phyloP scores from a whole-genome alignment of 2,329 filamentous ascomycete species.

The Penicillium glabrum region DNA sequence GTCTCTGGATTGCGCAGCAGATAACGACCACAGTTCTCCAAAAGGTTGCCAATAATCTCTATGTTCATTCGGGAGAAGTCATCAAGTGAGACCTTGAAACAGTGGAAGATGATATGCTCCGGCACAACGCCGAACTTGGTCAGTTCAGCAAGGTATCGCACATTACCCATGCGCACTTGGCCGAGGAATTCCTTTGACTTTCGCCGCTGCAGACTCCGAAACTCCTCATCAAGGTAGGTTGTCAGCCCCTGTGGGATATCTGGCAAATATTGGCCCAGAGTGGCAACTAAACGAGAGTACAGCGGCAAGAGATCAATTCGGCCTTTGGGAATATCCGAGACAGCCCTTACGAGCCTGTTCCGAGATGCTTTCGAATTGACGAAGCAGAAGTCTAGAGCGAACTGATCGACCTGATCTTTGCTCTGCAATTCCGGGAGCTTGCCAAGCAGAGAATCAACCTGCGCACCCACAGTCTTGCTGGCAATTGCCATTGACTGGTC shows the following conservation, averaged over 20 bases:
- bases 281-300: slow-evolving; percentile 91
- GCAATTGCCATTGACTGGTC: slow-evolving; percentile 92
- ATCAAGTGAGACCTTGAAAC: slow-evolving; percentile 93
- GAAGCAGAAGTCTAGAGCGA: slow-evolving; percentile 95
- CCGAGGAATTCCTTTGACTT: slow-evolving; percentile 98
- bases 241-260: slow-evolving; percentile 92
- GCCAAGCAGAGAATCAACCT: slow-evolving; percentile 86
- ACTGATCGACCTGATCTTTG: slow-evolving; percentile 88
- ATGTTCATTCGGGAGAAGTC: slow-evolving; percentile 99
- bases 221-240: slow-evolving; percentile 91
- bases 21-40: slow-evolving; percentile 96
- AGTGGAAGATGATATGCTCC: slow-evolving; percentile 98
- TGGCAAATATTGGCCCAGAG: slow-evolving; percentile 87
- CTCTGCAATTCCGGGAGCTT: slow-evolving; percentile 87
- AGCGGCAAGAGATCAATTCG: slow-evolving; percentile 85
- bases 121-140: slow-evolving; percentile 98
- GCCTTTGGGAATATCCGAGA: slow-evolving; percentile 93
- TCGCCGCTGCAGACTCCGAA: slow-evolving; percentile 90
- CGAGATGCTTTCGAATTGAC: slow-evolving; percentile 97
- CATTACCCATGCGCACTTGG: slow-evolving; percentile 88
- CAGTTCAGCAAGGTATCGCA: slow-evolving; percentile 94
- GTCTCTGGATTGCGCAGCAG: slow-evolving; percentile 90
- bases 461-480: slow-evolving; percentile 95
- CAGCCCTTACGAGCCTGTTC: slow-evolving; percentile 86
- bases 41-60: slow-evolving; percentile 92